phyloP scores from a whole-genome alignment of 23 red algal genomes.

The Pyropia yezoensis region DNA sequence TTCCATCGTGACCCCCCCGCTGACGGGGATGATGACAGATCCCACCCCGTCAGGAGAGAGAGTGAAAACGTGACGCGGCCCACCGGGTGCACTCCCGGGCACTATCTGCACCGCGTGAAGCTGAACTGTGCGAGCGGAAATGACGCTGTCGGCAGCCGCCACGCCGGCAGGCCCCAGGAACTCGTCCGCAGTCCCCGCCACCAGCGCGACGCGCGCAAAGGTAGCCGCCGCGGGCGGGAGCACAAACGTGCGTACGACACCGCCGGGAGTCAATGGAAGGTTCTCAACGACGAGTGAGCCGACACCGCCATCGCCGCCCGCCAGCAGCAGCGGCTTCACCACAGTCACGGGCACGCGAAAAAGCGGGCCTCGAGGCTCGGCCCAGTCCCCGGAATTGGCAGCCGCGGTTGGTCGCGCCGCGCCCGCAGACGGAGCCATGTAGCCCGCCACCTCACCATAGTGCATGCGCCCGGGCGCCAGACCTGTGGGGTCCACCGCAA shows the following conservation, averaged over 20 bases:
- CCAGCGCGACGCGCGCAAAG: neutral
- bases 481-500: slow-evolving; percentile 38
- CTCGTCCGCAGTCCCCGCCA: neutral
- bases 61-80: slow-evolving; percentile 35
- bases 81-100: slow-evolving; percentile 18
- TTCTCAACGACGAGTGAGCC: slow-evolving; percentile 25
- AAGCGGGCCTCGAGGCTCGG: slow-evolving; percentile 18
- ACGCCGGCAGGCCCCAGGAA: neutral
- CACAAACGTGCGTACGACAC: slow-evolving; percentile 50
- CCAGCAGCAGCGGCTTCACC: slow-evolving; percentile 50
- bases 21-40: slow-evolving; percentile 23
- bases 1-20: slow-evolving; percentile 29
- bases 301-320: slow-evolving; percentile 21
- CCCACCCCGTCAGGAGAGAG: slow-evolving; percentile 34
- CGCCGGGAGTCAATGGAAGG: slow-evolving; percentile 38
- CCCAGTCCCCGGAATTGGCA: neutral
- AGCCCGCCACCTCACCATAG: slow-evolving; percentile 45
- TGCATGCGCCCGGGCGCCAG: slow-evolving; percentile 36
- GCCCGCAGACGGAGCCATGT: neutral
- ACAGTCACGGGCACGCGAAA: slow-evolving; percentile 62
- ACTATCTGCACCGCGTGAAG: slow-evolving; percentile 42
- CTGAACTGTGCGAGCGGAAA: slow-evolving; percentile 5
- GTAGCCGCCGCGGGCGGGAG: slow-evolving; percentile 44
- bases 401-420: neutral
- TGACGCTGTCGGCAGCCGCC: neutral